Evolutionary conservation across 2,329 filamentous ascomycete genomes (phyloP).

Genomic region (Cryphonectria japonica): DNA sequence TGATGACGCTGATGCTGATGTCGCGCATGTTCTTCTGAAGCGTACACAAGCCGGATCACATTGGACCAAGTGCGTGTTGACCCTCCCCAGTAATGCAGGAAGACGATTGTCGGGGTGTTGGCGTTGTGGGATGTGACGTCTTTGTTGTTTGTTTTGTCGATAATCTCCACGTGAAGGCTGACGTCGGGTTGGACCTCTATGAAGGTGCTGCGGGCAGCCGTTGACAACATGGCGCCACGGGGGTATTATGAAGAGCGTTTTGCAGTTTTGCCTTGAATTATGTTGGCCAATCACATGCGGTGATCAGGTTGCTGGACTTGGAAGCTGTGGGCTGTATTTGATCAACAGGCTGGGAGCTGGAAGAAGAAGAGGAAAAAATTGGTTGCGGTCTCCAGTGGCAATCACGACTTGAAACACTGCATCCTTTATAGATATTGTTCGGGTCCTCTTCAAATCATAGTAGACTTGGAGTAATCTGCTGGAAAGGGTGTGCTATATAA

Average conservation of each 20-base stretch:
- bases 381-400: too few relatives aligned
- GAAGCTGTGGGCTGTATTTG: too few relatives aligned
- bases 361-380: too few relatives aligned
- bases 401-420: too few relatives aligned
- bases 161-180: not conserved
- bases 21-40: not conserved
- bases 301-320: not conserved
- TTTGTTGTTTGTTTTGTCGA: not conserved
- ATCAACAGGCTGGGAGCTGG: too few relatives aligned
- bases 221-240: not conserved
- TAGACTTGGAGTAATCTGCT: not conserved
- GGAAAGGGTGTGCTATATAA: not conserved
- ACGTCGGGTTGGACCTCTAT: not conserved
- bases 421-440: not conserved
- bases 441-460: not conserved
- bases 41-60: slow-evolving; percentile 29
- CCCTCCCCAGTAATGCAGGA: slow-evolving; percentile 46
- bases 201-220: not conserved
- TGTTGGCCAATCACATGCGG: not conserved
- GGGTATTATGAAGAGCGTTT: not conserved
- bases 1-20: not conserved
- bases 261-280: not conserved
- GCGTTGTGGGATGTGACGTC: not conserved
- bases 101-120: slow-evolving; percentile 31
- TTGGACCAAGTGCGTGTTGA: slow-evolving; percentile 39